A percentile compares a stretch with the other conserved stretches of the same genome.
These are phyloP conservation scores for Phytophthora sojae DNA, from an alignment of 352 stramenopile species.

Conservation along the genomic window DNA sequence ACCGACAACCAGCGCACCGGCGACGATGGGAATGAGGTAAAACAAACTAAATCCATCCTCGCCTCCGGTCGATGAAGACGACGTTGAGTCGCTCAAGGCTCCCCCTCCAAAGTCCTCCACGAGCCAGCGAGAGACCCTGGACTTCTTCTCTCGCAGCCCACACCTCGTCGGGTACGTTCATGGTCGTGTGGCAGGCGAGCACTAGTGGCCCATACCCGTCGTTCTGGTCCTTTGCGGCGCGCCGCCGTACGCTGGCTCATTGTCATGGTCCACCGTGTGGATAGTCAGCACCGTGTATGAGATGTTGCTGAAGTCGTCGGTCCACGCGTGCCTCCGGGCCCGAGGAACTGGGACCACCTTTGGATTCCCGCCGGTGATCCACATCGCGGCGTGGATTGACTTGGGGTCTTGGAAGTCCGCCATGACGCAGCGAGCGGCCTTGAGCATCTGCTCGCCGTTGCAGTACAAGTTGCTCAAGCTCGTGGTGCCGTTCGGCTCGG, in stretches of 20 bases:
- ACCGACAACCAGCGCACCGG: background rate
- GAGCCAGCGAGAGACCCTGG: background rate
- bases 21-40: background rate
- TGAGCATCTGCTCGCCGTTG: conserved; percentile 33
- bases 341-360: conserved; percentile 15
- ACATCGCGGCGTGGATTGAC: conserved; percentile 27
- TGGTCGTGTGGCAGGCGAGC: conserved; percentile 14
- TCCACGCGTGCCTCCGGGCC: conserved; percentile 22
- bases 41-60: background rate
- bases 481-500: conserved; percentile 6
- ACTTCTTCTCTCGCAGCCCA: background rate
- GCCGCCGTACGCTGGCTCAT: conserved; percentile 24
- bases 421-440: conserved; percentile 24
- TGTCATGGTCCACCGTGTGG: conserved; percentile 16
- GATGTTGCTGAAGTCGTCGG: background rate
- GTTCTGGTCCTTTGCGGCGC: conserved; percentile 6
- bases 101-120: background rate
- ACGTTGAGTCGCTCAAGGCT: background rate
- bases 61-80: background rate
- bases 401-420: conserved; percentile 4
- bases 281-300: conserved; percentile 30
- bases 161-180: conserved; percentile 4
- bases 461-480: conserved; percentile 31
- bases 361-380: conserved; percentile 38
- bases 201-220: conserved; percentile 31